Conservation (phyloP, 306 rosid species). For the Quercus mongolica region DNA sequence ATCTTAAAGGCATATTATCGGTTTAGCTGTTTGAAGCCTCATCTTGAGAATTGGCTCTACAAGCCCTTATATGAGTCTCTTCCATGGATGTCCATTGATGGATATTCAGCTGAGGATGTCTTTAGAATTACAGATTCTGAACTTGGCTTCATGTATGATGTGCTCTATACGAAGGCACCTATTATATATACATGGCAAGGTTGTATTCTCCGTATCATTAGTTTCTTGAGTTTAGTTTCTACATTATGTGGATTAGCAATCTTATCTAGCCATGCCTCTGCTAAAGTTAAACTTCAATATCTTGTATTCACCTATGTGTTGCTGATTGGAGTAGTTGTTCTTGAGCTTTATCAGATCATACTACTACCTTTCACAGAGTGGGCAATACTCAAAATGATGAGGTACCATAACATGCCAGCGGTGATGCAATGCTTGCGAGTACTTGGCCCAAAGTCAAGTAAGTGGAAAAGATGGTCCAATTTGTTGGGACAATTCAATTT, state of each 20-base stretch:
- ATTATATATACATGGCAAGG: slow-evolving; percentile 52
- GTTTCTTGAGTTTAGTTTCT: slow-evolving; percentile 34
- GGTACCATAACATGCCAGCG: slow-evolving; percentile 30
- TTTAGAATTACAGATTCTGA: slow-evolving; percentile 53
- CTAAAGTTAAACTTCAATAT: slow-evolving; percentile 3
- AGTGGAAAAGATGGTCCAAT: slow-evolving; percentile 66
- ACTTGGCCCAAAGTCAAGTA: slow-evolving; percentile 32
- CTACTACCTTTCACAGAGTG: slow-evolving; percentile 55
- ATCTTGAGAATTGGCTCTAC: slow-evolving; percentile 49
- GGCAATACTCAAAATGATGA: slow-evolving; percentile 51
- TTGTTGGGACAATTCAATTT: slow-evolving; percentile 53
- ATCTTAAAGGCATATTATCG: slow-evolving; percentile 60
- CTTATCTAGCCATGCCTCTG: slow-evolving; percentile 17
- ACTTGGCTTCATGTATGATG: slow-evolving; percentile 67
- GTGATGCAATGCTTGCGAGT: slow-evolving; percentile 32
- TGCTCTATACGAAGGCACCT: slow-evolving; percentile 55
- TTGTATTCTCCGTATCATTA: slow-evolving; percentile 38
- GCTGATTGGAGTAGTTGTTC: slow-evolving; percentile 42
- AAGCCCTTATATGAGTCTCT: slow-evolving; percentile 47
- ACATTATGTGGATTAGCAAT: slow-evolving; percentile 32
- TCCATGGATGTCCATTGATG: slow-evolving; percentile 27
- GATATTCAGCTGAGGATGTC: slow-evolving; percentile 29
- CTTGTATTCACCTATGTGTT: slow-evolving; percentile 34
- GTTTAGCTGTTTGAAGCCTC: slow-evolving; percentile 50
- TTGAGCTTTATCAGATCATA: slow-evolving; percentile 59